Conservation (phyloP, 2,329 filamentous ascomycete genomes). For the Fusarium sarcochroum region DNA sequence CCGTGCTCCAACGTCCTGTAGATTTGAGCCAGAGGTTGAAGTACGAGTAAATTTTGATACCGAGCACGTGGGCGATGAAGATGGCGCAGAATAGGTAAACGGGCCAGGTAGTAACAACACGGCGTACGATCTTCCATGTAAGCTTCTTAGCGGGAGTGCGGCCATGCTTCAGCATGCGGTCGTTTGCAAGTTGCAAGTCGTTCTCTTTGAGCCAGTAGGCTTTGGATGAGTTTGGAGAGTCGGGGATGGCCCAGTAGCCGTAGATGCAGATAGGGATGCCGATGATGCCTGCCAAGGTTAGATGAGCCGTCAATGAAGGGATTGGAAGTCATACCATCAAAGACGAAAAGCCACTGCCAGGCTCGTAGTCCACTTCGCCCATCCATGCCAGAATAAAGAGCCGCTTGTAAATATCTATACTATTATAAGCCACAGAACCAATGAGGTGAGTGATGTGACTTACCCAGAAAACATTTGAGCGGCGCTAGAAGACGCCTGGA, state of each 20-base stretch:
- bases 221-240: conserved; percentile 45
- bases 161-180: not conserved
- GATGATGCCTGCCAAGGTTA: conserved; percentile 41
- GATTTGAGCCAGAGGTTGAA: not conserved
- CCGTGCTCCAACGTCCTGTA: not conserved
- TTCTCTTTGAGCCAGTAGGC: conserved; percentile 48
- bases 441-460: no score
- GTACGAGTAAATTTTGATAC: not conserved
- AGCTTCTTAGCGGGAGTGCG: not conserved
- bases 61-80: not conserved
- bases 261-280: conserved; percentile 51
- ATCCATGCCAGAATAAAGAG: conserved; percentile 57
- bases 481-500: not conserved
- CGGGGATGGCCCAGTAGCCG: conserved; percentile 54
- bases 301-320: not conserved
- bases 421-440: conserved; percentile 23
- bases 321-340: conserved; percentile 52
- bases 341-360: conserved; percentile 64
- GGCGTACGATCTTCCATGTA: not conserved
- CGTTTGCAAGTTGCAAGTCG: not conserved
- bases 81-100: not conserved
- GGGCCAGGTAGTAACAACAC: not conserved
- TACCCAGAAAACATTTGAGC: not conserved
- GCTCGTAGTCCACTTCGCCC: conserved; percentile 55
- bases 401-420: conserved; percentile 57